Evolutionary conservation across 257 asterid species (phyloP), one percentile per base, ranked within the genome.

Genomic region (Eustoma russellianum): DNA sequence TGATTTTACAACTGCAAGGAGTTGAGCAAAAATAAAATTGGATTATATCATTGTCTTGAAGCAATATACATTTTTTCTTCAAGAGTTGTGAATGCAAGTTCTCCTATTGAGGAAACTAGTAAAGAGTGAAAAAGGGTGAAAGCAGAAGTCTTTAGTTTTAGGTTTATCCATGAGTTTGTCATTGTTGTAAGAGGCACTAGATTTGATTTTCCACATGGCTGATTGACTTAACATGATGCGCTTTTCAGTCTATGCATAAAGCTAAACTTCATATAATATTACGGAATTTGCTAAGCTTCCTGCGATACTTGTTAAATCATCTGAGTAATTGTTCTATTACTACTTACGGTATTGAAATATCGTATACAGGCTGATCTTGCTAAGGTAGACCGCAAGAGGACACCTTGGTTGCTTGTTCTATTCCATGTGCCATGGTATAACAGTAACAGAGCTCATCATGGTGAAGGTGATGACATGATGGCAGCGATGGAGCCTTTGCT

Each of bases 351-450:
- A 38, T 38, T 61, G 54, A 50, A 55, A 44, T 58, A 56, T 64
- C 62, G 68, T 49, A 60, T 34, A 33, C 66, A 92, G 97, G 86
- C 66, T 52, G 97, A 91, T 75, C 90, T 91, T 51, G 63, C 67
- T 4, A 84, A 70, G 55, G 83, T 91, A 18, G 83, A 87, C 35
- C 91, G 95, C 10, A 66, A 63, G 64, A 79, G 35, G 64, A 84
- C 98, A 34, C 95, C 95, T 1, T 91, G 98, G 97, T 46, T 91
- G 8, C 24, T 87, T 43, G 95, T 72, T 41, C 58, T 87, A 19
- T 79, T 87, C 70, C 98, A 91, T 52, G 94, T 74, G 19, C 97
- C 98, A n/a, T 91, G 98, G 98, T 91, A 87, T 62, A 91, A 85
- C 72, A 84, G 88, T 52, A 87, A 91, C 34, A 33, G 24, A 59